phyloP scores from a whole-genome alignment of 2,329 filamentous ascomycete species.

The Aspergillus awamori region DNA sequence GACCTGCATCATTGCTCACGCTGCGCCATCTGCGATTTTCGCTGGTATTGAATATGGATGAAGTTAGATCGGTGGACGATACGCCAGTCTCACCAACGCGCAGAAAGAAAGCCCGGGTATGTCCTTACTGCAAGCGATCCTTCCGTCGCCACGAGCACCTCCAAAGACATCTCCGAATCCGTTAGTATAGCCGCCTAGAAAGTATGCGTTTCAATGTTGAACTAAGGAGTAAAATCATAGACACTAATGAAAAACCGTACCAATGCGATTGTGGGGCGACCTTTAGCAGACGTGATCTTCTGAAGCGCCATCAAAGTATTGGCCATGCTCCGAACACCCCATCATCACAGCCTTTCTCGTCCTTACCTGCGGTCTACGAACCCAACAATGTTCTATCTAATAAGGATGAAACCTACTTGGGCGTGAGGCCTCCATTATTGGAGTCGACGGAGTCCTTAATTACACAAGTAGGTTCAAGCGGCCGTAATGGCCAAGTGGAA shows the following conservation, averaged over 20 bases:
- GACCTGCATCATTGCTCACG: too few species aligned
- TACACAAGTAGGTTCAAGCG: too few species aligned
- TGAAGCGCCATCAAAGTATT: conserved; percentile 19
- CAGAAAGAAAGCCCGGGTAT: conserved; percentile 1
- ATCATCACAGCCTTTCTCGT: conserved; percentile 4
- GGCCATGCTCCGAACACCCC: conserved; percentile 8
- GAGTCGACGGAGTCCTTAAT: too few species aligned
- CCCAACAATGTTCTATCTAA: too few species aligned
- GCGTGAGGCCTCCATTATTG: not conserved
- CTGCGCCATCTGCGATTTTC: too few species aligned
- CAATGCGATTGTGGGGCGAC: conserved; percentile 18
- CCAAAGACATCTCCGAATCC: conserved; percentile 20
- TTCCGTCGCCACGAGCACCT: conserved; percentile 22
- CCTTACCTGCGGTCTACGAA: not conserved
- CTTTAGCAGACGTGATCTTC: conserved; percentile 19
- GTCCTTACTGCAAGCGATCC: conserved; percentile 16
- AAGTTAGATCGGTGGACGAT: too few species aligned
- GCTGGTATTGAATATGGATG: too few species aligned
- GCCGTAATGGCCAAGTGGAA: too few species aligned
- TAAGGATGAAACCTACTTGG: too few species aligned
- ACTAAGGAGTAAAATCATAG: not conserved
- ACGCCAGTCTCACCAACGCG: too few species aligned
- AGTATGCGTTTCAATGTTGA: not conserved
- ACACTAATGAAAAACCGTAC: conserved; percentile 23
- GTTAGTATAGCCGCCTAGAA: conserved; percentile 4